phyloP scores from a whole-genome alignment of 345 rosid species.

The Odontarrhena argentea region DNA sequence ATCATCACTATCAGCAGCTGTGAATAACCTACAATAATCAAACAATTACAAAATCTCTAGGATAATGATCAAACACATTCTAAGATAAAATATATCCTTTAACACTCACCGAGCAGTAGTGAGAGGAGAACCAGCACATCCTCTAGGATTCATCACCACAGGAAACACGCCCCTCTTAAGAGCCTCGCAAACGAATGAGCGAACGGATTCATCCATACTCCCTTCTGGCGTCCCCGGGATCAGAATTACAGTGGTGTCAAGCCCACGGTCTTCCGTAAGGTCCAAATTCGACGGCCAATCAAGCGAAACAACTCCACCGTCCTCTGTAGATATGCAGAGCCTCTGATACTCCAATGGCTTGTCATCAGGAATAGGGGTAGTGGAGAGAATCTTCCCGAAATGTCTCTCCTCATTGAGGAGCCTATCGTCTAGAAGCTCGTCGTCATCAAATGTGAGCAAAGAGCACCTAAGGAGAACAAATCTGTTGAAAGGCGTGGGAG shows the following conservation, averaged over 20 bases:
- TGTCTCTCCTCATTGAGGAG: slow-evolving; percentile 79
- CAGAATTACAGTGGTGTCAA: slow-evolving; percentile 78
- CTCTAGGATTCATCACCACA: slow-evolving; percentile 94
- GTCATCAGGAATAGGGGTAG: background rate
- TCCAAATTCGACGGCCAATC: slow-evolving; percentile 92
- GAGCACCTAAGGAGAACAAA: slow-evolving; percentile 88
- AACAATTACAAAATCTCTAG: slow-evolving; percentile 1
- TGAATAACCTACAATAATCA: slow-evolving; percentile 76
- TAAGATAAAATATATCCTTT: background rate
- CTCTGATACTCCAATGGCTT: slow-evolving; percentile 71
- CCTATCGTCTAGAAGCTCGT: slow-evolving; percentile 58
- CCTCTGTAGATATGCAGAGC: slow-evolving; percentile 60
- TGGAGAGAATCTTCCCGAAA: slow-evolving; percentile 32
- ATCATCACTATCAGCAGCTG: slow-evolving; percentile 99
- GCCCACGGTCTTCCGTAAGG: slow-evolving; percentile 69
- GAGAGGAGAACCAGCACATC: slow-evolving; percentile 94
- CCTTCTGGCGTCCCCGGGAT: slow-evolving; percentile 86
- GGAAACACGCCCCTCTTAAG: slow-evolving; percentile 73
- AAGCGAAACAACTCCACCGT: slow-evolving; percentile 80
- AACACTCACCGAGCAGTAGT: slow-evolving; percentile 76
- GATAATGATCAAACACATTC: background rate
- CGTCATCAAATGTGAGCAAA: slow-evolving; percentile 54
- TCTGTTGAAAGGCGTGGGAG: slow-evolving; percentile 89
- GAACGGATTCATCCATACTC: slow-evolving; percentile 60
- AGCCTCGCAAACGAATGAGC: slow-evolving; percentile 64